Evolutionary conservation across 768 basidiomycete genomes (phyloP).

Genomic region (Lanmaoa pseudosensibilis): DNA sequence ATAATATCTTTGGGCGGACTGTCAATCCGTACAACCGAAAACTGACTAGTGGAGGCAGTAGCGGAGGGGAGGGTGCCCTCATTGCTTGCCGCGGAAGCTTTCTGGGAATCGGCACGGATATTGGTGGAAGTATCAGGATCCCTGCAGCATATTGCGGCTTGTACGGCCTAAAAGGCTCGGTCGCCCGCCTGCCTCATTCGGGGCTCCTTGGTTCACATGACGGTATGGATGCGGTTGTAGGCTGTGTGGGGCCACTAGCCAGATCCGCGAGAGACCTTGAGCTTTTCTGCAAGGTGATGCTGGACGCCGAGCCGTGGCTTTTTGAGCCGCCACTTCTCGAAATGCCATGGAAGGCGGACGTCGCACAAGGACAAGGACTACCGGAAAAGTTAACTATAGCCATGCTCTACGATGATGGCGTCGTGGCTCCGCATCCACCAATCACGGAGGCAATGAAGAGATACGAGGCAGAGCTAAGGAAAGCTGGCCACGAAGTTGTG

Average conservation of each 20-base stretch:
- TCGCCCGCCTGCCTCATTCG: slow-evolving; percentile 51
- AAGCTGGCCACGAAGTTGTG: slow-evolving; percentile 53
- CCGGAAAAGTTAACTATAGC: slow-evolving; percentile 45
- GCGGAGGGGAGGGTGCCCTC: slow-evolving; percentile 49
- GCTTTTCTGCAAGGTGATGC: slow-evolving; percentile 49
- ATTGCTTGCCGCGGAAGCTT: slow-evolving; percentile 44
- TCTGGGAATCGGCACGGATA: slow-evolving; percentile 46
- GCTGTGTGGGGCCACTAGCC: slow-evolving; percentile 49
- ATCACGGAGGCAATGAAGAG: slow-evolving; percentile 41
- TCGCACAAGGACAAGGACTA: slow-evolving; percentile 39
- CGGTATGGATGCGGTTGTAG: slow-evolving; percentile 54
- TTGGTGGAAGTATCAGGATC: slow-evolving; percentile 47
- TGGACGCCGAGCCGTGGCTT: slow-evolving; percentile 48
- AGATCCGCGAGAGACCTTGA: slow-evolving; percentile 49
- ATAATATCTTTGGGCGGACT: slow-evolving; percentile 57
- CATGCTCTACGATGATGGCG: slow-evolving; percentile 51
- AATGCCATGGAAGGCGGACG: slow-evolving; percentile 48
- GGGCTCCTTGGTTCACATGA: slow-evolving; percentile 50
- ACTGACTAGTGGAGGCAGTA: slow-evolving; percentile 46
- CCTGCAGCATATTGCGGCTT: slow-evolving; percentile 43
- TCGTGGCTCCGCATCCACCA: slow-evolving; percentile 51
- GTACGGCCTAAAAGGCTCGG: slow-evolving; percentile 48
- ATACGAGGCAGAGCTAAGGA: slow-evolving; percentile 39
- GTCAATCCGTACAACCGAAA: slow-evolving; percentile 63
- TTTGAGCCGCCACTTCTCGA: slow-evolving; percentile 46